Evolutionary conservation across 2,329 filamentous ascomycete species (phyloP).

Genomic region (Clarireedia homoeocarpa): DNA sequence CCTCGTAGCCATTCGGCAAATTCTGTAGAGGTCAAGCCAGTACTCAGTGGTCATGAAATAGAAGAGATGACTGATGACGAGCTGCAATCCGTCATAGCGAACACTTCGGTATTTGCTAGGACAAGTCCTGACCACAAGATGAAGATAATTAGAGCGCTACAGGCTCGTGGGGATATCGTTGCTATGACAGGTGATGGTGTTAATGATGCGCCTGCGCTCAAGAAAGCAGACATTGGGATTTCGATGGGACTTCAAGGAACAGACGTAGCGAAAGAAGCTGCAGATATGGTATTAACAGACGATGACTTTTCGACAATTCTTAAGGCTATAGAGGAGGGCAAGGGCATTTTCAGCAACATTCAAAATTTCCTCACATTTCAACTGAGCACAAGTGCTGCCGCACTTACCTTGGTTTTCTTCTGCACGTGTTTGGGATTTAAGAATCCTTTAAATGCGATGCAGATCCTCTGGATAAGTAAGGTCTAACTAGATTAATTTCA

Average conservation of each 20-base stretch:
- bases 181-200: constrained; percentile 99
- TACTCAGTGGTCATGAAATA: constrained; percentile 85
- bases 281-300: constrained; percentile 88
- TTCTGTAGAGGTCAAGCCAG: constrained; percentile 57
- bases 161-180: constrained; percentile 89
- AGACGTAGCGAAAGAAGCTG: constrained; percentile 92
- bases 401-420: constrained; percentile 81
- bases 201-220: constrained; percentile 92
- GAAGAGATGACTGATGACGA: constrained; percentile 84
- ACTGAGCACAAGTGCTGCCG: constrained; percentile 91
- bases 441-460: constrained; percentile 97
- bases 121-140: constrained; percentile 97
- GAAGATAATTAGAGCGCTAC: constrained; percentile 88
- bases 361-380: constrained; percentile 99
- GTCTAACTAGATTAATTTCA: constrained; percentile 19
- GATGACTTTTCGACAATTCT: constrained; percentile 90
- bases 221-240: constrained; percentile 96
- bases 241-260: constrained; percentile 94
- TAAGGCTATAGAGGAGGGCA: constrained; percentile 94
- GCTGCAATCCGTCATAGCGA: constrained; percentile 74
- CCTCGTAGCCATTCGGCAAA: constrained; percentile 44
- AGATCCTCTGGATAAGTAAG: constrained; percentile 99
- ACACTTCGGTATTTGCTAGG: constrained; percentile 89
- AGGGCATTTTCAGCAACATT: constrained; percentile 99
- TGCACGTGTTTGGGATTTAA: constrained; percentile 91